Conservation (phyloP, 352 stramenopile species). For the Phytophthora rubi region DNA sequence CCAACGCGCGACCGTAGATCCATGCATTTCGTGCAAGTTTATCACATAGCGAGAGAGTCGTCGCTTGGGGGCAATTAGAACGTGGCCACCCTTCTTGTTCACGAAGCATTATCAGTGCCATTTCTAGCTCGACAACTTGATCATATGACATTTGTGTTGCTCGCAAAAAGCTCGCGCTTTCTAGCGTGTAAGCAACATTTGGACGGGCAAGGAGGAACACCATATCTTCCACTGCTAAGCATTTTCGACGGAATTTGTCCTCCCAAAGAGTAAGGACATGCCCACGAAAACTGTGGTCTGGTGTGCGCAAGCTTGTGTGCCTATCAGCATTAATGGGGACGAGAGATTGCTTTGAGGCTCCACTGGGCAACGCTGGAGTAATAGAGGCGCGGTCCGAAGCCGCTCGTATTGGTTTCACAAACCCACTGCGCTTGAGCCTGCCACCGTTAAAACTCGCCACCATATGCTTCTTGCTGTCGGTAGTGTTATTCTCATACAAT, state of each 20-base stretch:
- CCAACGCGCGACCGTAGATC: conserved; percentile 18
- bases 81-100: conserved; percentile 40
- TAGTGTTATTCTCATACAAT: neutral
- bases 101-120: conserved; percentile 43
- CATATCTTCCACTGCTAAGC: conserved; percentile 48
- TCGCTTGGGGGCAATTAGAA: conserved; percentile 40
- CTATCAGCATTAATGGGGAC: neutral
- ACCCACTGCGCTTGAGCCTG: conserved; percentile 7
- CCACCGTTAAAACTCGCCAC: neutral
- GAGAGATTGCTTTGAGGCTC: neutral
- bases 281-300: conserved; percentile 8
- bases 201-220: conserved; percentile 54
- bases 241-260: conserved; percentile 52
- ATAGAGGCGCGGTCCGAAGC: neutral
- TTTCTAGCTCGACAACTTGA: conserved; percentile 67
- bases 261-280: conserved; percentile 56
- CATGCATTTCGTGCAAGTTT: conserved; percentile 30
- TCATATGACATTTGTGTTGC: conserved; percentile 40
- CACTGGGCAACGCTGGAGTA: neutral
- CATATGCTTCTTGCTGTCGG: conserved; percentile 8
- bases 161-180: conserved; percentile 53
- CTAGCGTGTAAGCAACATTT: conserved; percentile 45
- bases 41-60: conserved; percentile 5
- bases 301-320: neutral
- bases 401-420: conserved; percentile 16